Evolutionary conservation across 177 flowering plant species (phyloP).

Genomic region (Vitis hybrid): DNA sequence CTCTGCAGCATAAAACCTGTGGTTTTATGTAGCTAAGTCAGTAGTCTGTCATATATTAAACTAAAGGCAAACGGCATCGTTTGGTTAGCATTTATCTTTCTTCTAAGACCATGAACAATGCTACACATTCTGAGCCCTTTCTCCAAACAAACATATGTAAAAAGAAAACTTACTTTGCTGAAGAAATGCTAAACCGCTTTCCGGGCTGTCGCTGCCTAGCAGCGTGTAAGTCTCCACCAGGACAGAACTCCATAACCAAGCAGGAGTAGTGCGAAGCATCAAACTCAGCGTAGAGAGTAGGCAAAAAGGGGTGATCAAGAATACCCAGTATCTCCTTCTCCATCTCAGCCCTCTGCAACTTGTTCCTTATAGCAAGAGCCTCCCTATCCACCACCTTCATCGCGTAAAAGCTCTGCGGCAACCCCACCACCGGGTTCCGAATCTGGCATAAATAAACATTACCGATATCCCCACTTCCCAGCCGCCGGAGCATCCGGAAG

Average conservation of each 20-base stretch:
- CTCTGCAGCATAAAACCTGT: slow-evolving; percentile 90
- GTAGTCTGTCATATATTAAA: no score
- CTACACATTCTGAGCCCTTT: no score
- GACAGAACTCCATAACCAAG: slow-evolving; percentile 85
- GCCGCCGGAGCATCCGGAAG: slow-evolving; percentile 58
- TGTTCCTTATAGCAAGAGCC: slow-evolving; percentile 66
- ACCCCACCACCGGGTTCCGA: slow-evolving; percentile 38
- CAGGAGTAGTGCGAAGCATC: slow-evolving; percentile 85
- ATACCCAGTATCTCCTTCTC: slow-evolving; percentile 74
- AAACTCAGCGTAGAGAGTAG: slow-evolving; percentile 76
- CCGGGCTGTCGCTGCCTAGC: slow-evolving; percentile 58
- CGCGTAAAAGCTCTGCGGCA: slow-evolving; percentile 57
- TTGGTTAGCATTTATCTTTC: neutral
- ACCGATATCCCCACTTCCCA: slow-evolving; percentile 79
- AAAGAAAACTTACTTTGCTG: slow-evolving; percentile 57
- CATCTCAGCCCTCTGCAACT: slow-evolving; percentile 69
- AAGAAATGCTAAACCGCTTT: slow-evolving; percentile 51
- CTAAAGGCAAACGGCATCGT: neutral
- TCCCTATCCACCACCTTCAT: slow-evolving; percentile 91
- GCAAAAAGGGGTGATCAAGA: slow-evolving; percentile 87
- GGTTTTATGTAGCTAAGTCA: no score
- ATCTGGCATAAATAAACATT: slow-evolving; percentile 77
- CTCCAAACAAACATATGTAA: neutral
- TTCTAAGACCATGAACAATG: no score
- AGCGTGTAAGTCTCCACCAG: slow-evolving; percentile 78